Evolutionary conservation across 495 filamentous ascomycete species (phyloP), one percentile per base, ranked within the genome.

Genomic region (Penicillium bialowiezense): DNA sequence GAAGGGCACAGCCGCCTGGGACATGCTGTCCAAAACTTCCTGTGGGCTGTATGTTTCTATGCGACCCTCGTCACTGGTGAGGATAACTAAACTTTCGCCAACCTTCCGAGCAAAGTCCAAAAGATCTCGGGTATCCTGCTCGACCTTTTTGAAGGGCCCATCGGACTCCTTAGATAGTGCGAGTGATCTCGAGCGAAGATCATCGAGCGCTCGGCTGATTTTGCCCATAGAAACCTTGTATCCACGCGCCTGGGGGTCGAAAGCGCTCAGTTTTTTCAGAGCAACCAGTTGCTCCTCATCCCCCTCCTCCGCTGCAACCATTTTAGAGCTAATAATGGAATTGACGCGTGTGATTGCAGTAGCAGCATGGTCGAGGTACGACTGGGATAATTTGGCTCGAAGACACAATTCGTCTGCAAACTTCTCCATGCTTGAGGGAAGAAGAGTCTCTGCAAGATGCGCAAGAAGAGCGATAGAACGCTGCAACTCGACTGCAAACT

Each of bases 181-280:
- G 21, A 97, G 72, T 4, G 87, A 92, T 34, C 92, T 73, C 0
- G 81, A 75, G 54, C 83, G 86, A 33, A 96, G 74, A 41, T 96
- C 91, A 34, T 90, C 84, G 4, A 97, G 68, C 26, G 88, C 78
- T 28, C 87, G 79, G 13, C 86, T 75, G 5, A 89, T 82, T 67
- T 97, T 97, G 41, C 80, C 77, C 53, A 86, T 83, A 19, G 95
- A 77, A 17, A 96, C 89, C 68, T 96, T 96, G 28, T 85, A 79
- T 60, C 86, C 90, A 43, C 92, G 83, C 5, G 87, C 86, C 55
- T 89, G 85, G 26, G 77, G 79, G 50, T 91, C 75, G 17, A 93
- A 80, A 7, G 73, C 65, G 28, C 96, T 90, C 13, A 84, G 72
- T 60, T 86, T 87, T 54, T 78, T 81, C n/a, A 79, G 54, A 34